A percentile compares a stretch with the other conserved stretches of the same genome.
Evolutionary conservation across 2,329 filamentous ascomycete genomes (phyloP).

Genomic region (Exophiala sp.): DNA sequence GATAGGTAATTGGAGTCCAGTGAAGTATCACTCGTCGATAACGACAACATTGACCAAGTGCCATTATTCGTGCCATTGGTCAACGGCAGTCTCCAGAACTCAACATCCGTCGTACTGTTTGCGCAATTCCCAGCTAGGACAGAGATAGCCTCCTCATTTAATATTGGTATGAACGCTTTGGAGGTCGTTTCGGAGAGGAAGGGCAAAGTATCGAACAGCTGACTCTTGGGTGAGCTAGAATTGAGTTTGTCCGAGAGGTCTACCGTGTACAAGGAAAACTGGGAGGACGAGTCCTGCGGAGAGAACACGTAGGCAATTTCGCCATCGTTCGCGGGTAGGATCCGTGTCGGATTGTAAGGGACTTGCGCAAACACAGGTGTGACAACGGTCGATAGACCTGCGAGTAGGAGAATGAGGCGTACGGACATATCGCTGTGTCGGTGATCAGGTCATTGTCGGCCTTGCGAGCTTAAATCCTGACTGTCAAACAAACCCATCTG

Average conservation of each 20-base stretch:
- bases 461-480: slow-evolving; percentile 13
- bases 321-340: slow-evolving; percentile 57
- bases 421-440: slow-evolving; percentile 13
- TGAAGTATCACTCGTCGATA: slow-evolving; percentile 35
- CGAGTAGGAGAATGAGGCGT: slow-evolving; percentile 10
- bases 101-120: slow-evolving; percentile 46
- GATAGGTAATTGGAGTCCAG: slow-evolving; percentile 56
- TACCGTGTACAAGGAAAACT: slow-evolving; percentile 59
- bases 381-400: slow-evolving; percentile 17
- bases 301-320: slow-evolving; percentile 68
- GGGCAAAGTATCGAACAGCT: slow-evolving; percentile 51
- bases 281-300: slow-evolving; percentile 48
- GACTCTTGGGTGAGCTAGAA: slow-evolving; percentile 41
- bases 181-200: slow-evolving; percentile 55
- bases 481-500: slow-evolving; percentile 25
- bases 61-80: slow-evolving; percentile 45
- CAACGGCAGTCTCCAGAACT: slow-evolving; percentile 66
- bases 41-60: slow-evolving; percentile 50
- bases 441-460: slow-evolving; percentile 20
- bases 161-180: slow-evolving; percentile 63
- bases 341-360: slow-evolving; percentile 74
- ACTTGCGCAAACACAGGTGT: slow-evolving; percentile 43
- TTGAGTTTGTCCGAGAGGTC: slow-evolving; percentile 60
- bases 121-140: slow-evolving; percentile 73
- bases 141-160: slow-evolving; percentile 62